A percentile compares a stretch with the other conserved stretches of the same genome.
These are phyloP conservation scores for Myxozyma vanderwaltii DNA, from an alignment of 805 yeast species.

Conservation along the genomic window DNA sequence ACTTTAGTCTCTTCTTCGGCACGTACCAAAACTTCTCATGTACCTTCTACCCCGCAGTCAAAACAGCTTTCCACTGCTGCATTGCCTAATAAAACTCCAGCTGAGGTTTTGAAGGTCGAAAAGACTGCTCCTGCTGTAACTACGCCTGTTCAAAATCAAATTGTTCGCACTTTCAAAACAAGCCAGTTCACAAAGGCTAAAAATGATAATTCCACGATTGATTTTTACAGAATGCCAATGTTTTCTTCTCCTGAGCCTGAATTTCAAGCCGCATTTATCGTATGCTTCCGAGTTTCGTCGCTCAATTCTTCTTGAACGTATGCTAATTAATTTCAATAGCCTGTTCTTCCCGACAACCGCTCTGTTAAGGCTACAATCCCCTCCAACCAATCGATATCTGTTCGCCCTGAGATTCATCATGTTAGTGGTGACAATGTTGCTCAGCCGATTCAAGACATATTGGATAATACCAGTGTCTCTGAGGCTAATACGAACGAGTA, in stretches of 20 bases:
- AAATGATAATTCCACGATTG: slow-evolving; percentile 44
- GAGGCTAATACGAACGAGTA: slow-evolving; percentile 24
- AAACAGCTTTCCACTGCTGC: slow-evolving; percentile 10
- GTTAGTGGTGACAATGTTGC: slow-evolving; percentile 36
- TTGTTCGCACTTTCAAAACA: slow-evolving; percentile 21
- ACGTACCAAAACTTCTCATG: neutral
- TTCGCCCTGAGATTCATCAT: slow-evolving; percentile 33
- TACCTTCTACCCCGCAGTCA: slow-evolving; percentile 2
- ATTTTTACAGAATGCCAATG: slow-evolving; percentile 42
- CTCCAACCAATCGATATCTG: neutral
- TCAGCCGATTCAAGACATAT: slow-evolving; percentile 38
- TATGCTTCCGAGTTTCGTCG: too few relatives aligned
- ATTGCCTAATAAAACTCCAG: neutral
- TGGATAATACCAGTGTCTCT: slow-evolving; percentile 24
- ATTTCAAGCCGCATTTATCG: slow-evolving; percentile 11
- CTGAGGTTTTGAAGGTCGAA: neutral
- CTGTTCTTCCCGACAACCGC: slow-evolving; percentile 22
- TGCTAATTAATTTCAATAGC: slow-evolving; percentile 11
- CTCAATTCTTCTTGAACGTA: neutral
- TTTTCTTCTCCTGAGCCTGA: slow-evolving; percentile 1
- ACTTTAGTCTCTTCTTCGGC: slow-evolving; percentile 5
- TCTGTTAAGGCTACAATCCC: slow-evolving; percentile 5
- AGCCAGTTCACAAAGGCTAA: slow-evolving; percentile 37
- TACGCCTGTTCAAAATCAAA: neutral
- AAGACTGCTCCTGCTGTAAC: slow-evolving; percentile 2